These are phyloP conservation scores for Porcisia deanei DNA, from an alignment of 208 protist species.

Conservation along the genomic window DNA sequence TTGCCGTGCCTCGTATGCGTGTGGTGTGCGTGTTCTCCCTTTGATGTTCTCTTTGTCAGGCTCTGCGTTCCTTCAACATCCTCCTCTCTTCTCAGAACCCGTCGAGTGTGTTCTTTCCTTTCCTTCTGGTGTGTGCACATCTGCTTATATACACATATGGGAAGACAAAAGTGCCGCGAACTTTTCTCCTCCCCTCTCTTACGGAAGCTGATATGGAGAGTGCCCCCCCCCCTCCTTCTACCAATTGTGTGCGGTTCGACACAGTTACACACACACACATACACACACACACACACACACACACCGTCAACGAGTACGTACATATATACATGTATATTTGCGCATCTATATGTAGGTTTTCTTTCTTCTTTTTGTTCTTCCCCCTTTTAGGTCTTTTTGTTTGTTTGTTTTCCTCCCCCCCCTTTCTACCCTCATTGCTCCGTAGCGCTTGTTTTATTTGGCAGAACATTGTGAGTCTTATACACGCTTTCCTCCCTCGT, in stretches of 20 bases:
- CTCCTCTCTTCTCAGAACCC: conserved; percentile 1
- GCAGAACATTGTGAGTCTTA: background rate
- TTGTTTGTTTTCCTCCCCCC: background rate
- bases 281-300: background rate
- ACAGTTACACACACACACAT: background rate
- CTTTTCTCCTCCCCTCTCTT: background rate
- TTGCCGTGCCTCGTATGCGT: background rate
- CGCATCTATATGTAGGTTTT: conserved; percentile 4
- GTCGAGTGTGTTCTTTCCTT: background rate
- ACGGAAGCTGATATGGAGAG: background rate
- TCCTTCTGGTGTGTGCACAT: too few relatives aligned
- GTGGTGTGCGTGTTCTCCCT: background rate
- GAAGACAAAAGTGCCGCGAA: background rate
- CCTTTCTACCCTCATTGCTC: background rate
- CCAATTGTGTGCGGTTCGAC: background rate
- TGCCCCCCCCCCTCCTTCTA: background rate
- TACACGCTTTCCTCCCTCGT: background rate
- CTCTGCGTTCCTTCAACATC: conserved; percentile 4
- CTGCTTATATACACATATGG: too few relatives aligned
- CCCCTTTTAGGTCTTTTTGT: background rate
- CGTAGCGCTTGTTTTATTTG: background rate
- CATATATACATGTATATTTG: conserved; percentile 12
- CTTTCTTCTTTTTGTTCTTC: conserved; percentile 5
- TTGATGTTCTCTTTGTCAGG: background rate
- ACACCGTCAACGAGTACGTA: conserved; percentile 2